Conservation (phyloP, 2,329 filamentous ascomycete genomes). For the Fusarium guadeloupense region DNA sequence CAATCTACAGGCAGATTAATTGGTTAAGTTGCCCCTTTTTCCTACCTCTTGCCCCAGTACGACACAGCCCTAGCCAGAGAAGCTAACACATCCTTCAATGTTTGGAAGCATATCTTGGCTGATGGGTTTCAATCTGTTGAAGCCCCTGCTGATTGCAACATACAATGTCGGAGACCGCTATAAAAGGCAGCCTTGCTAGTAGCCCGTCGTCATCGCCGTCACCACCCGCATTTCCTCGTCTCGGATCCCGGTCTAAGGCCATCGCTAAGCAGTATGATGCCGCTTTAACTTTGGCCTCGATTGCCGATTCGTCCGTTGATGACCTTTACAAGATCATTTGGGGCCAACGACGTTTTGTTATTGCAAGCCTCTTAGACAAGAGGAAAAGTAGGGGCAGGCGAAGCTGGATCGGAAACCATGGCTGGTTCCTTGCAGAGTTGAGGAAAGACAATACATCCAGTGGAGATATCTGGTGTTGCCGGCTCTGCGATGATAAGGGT, state of each 20-base stretch:
- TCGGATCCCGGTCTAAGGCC: background rate
- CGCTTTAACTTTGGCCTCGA: no score
- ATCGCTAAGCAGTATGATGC: no score
- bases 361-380: conserved; percentile 11
- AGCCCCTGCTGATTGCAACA: background rate
- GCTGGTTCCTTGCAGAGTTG: conserved; percentile 20
- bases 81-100: no score
- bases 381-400: conserved; percentile 12
- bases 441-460: conserved; percentile 17
- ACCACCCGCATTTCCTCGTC: background rate
- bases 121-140: background rate
- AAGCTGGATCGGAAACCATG: conserved; percentile 20
- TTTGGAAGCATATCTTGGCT: no score
- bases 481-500: conserved; percentile 12
- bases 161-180: background rate
- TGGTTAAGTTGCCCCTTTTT: no score
- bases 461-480: conserved; percentile 15
- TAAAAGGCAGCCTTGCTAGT: background rate
- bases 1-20: no score
- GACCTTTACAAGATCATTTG: background rate
- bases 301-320: background rate
- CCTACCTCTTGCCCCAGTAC: no score
- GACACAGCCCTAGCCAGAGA: no score
- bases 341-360: conserved; percentile 1
- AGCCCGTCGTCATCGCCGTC: background rate